Conservation (phyloP, 306 rosid species). For the Inga laurina region DNA sequence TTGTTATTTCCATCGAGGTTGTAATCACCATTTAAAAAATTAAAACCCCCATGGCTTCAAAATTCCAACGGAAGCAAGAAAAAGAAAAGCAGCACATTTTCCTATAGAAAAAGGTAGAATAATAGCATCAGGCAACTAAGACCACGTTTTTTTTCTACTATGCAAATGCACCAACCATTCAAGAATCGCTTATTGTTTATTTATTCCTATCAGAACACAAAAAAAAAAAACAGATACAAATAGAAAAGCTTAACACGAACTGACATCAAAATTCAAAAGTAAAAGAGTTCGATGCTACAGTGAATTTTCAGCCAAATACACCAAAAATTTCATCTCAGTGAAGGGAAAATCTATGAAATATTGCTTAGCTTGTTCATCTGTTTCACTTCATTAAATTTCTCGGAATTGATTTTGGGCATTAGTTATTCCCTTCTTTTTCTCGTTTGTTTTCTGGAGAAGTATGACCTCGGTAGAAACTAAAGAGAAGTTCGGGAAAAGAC, state of each 20-base stretch:
- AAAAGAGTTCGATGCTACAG: not conserved
- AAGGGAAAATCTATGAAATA: not conserved
- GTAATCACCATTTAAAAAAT: slow-evolving; percentile 25
- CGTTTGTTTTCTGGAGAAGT: not conserved
- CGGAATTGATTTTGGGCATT: not conserved
- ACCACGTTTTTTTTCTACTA: slow-evolving; percentile 39
- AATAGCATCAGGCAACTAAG: slow-evolving; percentile 39
- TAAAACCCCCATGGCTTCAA: slow-evolving; percentile 11
- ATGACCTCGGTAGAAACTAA: not conserved
- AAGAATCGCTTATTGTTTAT: not conserved
- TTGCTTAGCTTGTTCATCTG: not conserved
- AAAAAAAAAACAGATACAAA: not conserved
- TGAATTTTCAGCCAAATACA: not conserved
- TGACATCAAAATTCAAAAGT: not conserved
- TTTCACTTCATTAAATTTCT: not conserved
- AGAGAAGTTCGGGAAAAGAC: not conserved
- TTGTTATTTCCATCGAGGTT: not conserved
- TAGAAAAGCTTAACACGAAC: not conserved
- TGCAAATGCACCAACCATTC: slow-evolving; percentile 20
- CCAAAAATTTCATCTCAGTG: not conserved
- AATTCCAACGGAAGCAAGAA: slow-evolving; percentile 16
- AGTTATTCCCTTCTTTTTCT: slow-evolving; percentile 4
- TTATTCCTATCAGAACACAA: not conserved
- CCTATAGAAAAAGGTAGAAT: slow-evolving; percentile 24
- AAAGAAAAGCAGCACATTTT: slow-evolving; percentile 36